Conservation (phyloP, 2,329 filamentous ascomycete genomes). For the Paramyrothecium roridum region DNA sequence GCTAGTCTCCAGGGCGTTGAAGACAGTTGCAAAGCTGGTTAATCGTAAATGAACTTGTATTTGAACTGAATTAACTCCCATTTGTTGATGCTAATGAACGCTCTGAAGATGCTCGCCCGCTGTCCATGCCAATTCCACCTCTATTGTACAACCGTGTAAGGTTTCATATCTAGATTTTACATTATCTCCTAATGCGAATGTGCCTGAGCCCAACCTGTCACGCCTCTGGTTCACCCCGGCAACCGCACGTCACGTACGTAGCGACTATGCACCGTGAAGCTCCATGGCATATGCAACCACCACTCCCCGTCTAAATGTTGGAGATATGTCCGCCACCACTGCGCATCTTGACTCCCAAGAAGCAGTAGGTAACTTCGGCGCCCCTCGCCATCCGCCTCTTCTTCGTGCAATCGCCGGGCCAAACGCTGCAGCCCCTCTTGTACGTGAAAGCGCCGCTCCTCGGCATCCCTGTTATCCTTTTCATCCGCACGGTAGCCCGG, state of each 20-base stretch:
- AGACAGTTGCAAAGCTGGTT: no score
- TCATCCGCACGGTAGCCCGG: constrained; percentile 20
- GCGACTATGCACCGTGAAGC: constrained; percentile 14
- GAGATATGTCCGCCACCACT: constrained; percentile 21
- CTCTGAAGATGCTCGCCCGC: no score
- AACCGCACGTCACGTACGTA: constrained; percentile 2
- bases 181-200: no score
- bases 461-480: constrained; percentile 14
- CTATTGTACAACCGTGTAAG: no score
- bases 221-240: neutral
- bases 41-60: no score
- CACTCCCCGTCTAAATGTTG: constrained; percentile 20
- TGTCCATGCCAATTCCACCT: no score
- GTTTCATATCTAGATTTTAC: no score
- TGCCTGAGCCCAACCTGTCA: no score
- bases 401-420: constrained; percentile 12
- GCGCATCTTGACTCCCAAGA: constrained; percentile 18
- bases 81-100: no score
- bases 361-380: constrained; percentile 19
- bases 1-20: no score
- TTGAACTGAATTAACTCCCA: no score
- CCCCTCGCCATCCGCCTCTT: constrained; percentile 1
- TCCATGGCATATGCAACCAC: constrained; percentile 23
- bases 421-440: constrained; percentile 16
- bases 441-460: constrained; percentile 13